Percentiles rank a stretch among this genome's conserved stretches.
Conservation (phyloP, 169 alveolate genomes). For the Cystoisospora suis region DNA sequence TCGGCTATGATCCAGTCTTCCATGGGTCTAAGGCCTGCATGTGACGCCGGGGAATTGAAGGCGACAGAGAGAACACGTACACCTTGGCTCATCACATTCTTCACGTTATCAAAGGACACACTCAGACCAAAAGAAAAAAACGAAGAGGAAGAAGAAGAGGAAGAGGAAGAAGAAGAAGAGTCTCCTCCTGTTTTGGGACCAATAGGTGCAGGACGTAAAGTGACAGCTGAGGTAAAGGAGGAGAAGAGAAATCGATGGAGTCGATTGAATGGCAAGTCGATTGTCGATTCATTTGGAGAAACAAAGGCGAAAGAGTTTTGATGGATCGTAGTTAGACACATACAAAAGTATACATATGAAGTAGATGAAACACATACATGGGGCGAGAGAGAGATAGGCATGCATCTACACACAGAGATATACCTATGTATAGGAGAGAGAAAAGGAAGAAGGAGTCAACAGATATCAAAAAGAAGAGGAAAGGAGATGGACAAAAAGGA, state of each 20-base stretch:
- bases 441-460: neutral
- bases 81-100: constrained; percentile 1
- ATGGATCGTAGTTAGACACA: no score
- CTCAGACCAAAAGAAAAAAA: neutral
- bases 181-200: no score
- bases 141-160: neutral
- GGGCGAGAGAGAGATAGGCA: no score
- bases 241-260: no score
- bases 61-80: neutral
- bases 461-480: no score
- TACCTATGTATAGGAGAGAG: no score
- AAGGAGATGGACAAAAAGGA: no score
- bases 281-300: no score
- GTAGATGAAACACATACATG: no score
- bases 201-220: neutral
- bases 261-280: no score
- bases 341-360: no score
- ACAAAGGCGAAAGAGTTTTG: no score
- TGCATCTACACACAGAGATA: neutral
- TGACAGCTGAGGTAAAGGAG: neutral
- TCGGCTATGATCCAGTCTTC: constrained; percentile 15
- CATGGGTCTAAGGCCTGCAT: neutral
- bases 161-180: neutral
- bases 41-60: constrained; percentile 1
- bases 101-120: neutral